Conservation (phyloP, 176 grass and related monocot species). For the Oryza meridionalis region DNA sequence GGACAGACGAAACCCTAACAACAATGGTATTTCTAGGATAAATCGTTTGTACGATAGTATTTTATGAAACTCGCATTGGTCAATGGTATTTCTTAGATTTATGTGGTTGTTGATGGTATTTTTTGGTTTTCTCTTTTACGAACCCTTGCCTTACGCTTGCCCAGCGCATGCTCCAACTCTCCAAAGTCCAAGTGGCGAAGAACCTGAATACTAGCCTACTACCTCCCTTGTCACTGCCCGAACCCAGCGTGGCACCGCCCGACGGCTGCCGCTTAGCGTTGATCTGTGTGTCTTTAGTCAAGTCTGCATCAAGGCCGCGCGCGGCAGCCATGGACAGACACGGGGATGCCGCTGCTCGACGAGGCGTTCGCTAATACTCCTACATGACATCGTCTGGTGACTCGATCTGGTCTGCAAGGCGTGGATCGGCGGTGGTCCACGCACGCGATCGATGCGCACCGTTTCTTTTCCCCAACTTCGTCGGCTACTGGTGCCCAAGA, state of each 20-base stretch:
- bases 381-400: not conserved
- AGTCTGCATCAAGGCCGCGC: not conserved
- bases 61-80: too few species aligned
- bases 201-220: too few species aligned
- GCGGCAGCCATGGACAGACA: not conserved
- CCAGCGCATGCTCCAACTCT: not conserved
- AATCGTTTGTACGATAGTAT: too few species aligned
- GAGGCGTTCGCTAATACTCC: slow-evolving; percentile 20
- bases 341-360: not conserved
- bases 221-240: too few species aligned
- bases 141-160: too few species aligned
- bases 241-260: too few species aligned
- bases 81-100: too few species aligned
- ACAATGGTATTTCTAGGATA: too few species aligned
- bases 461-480: slow-evolving; percentile 14
- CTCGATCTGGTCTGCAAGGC: not conserved
- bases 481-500: not conserved
- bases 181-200: not conserved
- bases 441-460: not conserved
- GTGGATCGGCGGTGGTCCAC: not conserved
- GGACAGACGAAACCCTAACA: too few species aligned
- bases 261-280: not conserved
- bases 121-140: too few species aligned
- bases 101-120: too few species aligned
- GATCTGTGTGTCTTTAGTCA: not conserved